A percentile compares a stretch with the other conserved stretches of the same genome.
Evolutionary conservation across 768 basidiomycete species (phyloP).

Genomic region (Kwoniella mangroviensis): DNA sequence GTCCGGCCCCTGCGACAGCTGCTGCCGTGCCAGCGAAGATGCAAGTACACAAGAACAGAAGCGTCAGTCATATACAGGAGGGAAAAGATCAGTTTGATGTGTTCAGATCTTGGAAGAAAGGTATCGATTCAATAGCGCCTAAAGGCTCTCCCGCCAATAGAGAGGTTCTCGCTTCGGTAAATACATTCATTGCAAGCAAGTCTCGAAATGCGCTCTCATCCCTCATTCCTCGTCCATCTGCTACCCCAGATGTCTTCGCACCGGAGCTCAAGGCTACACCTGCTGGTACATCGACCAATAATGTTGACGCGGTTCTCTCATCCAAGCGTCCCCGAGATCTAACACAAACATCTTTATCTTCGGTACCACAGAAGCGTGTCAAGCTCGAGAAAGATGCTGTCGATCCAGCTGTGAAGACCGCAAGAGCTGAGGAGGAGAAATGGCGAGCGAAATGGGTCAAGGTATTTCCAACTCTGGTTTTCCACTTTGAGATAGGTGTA

Average conservation of each 20-base stretch:
- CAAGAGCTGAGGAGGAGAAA: constrained; percentile 61
- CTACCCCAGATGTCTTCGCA: constrained; percentile 44
- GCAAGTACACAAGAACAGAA: not conserved
- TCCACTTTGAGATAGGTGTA: constrained; percentile 73
- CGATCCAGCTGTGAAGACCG: constrained; percentile 6
- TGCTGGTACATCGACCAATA: not conserved
- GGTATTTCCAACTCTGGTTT: constrained; percentile 81
- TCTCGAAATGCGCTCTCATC: constrained; percentile 1
- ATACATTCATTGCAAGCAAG: constrained; percentile 9
- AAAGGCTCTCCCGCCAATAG: constrained; percentile 2
- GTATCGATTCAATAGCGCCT: not conserved
- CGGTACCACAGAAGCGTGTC: constrained; percentile 7
- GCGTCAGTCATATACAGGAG: not conserved
- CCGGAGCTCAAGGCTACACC: constrained; percentile 2
- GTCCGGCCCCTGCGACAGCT: not conserved
- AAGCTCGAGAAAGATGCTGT: constrained; percentile 14
- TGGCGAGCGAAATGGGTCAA: constrained; percentile 82
- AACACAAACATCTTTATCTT: not conserved
- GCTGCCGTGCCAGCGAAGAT: not conserved
- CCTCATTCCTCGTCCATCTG: constrained; percentile 37
- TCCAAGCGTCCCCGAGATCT: constrained; percentile 21
- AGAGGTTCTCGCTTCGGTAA: constrained; percentile 24
- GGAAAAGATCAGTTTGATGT: not conserved
- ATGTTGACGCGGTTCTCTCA: not conserved
- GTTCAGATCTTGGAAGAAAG: constrained; percentile 14